A percentile compares a stretch with the other conserved stretches of the same genome.
Conservation (phyloP, 441 rosid genomes). For the Raphanus hybrid region DNA sequence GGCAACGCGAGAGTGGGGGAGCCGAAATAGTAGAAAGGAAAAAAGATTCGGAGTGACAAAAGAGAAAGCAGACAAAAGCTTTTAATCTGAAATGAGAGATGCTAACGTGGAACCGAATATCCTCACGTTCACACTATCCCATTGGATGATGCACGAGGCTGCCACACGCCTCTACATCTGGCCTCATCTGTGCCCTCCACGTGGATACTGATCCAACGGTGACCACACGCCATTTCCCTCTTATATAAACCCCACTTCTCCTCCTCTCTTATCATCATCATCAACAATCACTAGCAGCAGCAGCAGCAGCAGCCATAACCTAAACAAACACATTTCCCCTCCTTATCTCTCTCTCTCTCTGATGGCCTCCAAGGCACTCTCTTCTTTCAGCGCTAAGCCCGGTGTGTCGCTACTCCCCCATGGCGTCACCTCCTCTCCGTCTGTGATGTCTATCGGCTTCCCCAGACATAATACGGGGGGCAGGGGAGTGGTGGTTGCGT, state of each 20-base stretch:
- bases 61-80: conserved; percentile 22
- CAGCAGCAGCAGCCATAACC: not conserved
- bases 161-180: conserved; percentile 75
- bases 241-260: conserved; percentile 22
- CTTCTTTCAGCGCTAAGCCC: conserved; percentile 29
- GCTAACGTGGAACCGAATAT: conserved; percentile 41
- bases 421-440: conserved; percentile 18
- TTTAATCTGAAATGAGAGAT: not conserved
- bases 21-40: not conserved
- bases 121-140: conserved; percentile 32
- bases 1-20: conserved; percentile 23
- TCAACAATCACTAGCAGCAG: not conserved
- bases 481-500: conserved; percentile 21
- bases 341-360: not conserved
- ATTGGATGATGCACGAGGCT: conserved; percentile 62
- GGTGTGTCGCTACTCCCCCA: conserved; percentile 24
- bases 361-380: conserved; percentile 37
- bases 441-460: conserved; percentile 3
- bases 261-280: conserved; percentile 8
- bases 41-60: conserved; percentile 20
- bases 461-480: conserved; percentile 1
- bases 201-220: conserved; percentile 49
- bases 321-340: not conserved
- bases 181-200: conserved; percentile 37
- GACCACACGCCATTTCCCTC: conserved; percentile 33